Evolutionary conservation across 2,329 filamentous ascomycete species (phyloP).

Genomic region (Teratosphaeria epicoccoides): DNA sequence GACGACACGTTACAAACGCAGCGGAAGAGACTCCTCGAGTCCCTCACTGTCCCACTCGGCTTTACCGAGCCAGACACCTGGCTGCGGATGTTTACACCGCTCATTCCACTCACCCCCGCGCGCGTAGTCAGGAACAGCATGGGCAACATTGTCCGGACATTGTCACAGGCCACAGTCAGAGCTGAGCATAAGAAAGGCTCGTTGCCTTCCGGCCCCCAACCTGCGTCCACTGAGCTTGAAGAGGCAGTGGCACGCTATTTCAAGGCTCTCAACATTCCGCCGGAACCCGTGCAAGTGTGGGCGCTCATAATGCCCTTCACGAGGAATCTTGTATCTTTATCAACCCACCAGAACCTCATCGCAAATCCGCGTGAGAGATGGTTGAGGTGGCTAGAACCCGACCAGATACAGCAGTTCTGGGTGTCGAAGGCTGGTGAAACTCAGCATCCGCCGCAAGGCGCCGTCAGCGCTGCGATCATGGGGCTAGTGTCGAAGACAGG

Average conservation of each 20-base stretch:
- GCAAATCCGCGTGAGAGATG: neutral
- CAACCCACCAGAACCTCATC: neutral
- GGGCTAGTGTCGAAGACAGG: conserved; percentile 12
- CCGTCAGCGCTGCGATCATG: neutral
- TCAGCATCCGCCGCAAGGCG: neutral
- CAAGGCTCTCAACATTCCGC: conserved; percentile 28
- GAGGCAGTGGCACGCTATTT: conserved; percentile 50
- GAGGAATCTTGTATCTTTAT: conserved; percentile 2
- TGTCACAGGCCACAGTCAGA: conserved; percentile 35
- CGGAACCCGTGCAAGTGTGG: conserved; percentile 55
- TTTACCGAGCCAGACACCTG: conserved; percentile 1
- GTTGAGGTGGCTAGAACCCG: neutral
- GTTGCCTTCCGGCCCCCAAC: conserved; percentile 31
- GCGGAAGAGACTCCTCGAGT: conserved; percentile 12
- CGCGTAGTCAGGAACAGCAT: conserved; percentile 55
- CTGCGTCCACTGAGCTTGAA: conserved; percentile 60
- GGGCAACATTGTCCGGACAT: conserved; percentile 65
- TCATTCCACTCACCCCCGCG: conserved; percentile 50
- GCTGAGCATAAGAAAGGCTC: neutral
- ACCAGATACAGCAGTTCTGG: neutral
- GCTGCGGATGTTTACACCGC: conserved; percentile 10
- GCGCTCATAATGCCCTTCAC: conserved; percentile 52
- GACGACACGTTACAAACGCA: conserved; percentile 11
- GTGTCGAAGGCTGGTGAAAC: neutral
- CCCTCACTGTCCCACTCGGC: conserved; percentile 11